Conservation (phyloP, 2,329 filamentous ascomycete species). For the Clarireedia monteithiana region DNA sequence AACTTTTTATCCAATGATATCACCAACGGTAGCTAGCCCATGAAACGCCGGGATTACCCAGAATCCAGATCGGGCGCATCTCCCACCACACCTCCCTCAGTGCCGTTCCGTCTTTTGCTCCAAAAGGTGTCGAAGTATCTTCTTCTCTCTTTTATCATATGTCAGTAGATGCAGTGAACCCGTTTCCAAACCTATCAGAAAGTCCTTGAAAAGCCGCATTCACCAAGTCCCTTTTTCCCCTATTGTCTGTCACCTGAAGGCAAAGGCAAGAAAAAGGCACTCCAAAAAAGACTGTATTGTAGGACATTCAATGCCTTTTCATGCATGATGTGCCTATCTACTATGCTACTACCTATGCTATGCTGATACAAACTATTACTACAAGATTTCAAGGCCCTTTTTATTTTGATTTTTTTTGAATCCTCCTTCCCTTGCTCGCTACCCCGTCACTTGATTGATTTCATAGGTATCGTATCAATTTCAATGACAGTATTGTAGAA, state of each 20-base stretch:
- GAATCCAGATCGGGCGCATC: neutral
- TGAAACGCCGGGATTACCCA: neutral
- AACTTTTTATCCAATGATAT: neutral
- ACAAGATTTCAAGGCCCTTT: conserved; percentile 13
- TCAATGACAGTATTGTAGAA: neutral
- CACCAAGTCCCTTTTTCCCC: neutral
- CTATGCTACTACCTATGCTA: conserved; percentile 14
- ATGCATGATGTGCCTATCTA: conserved; percentile 9
- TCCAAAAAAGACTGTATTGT: neutral
- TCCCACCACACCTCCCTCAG: no score
- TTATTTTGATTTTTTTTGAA: conserved; percentile 11
- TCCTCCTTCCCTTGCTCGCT: conserved; percentile 23
- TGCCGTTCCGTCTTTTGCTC: no score
- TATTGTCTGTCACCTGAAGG: neutral
- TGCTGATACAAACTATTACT: conserved; percentile 17
- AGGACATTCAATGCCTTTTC: conserved; percentile 8
- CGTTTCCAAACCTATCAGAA: no score
- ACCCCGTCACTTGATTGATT: conserved; percentile 8
- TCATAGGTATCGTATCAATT: conserved; percentile 15
- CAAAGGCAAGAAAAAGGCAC: neutral
- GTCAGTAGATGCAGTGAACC: neutral
- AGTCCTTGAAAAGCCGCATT: no score
- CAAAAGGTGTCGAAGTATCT: no score
- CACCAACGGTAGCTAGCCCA: neutral
- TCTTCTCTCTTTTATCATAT: no score